phyloP scores from a whole-genome alignment of 2,329 filamentous ascomycete species.

The Fusarium sp. region DNA sequence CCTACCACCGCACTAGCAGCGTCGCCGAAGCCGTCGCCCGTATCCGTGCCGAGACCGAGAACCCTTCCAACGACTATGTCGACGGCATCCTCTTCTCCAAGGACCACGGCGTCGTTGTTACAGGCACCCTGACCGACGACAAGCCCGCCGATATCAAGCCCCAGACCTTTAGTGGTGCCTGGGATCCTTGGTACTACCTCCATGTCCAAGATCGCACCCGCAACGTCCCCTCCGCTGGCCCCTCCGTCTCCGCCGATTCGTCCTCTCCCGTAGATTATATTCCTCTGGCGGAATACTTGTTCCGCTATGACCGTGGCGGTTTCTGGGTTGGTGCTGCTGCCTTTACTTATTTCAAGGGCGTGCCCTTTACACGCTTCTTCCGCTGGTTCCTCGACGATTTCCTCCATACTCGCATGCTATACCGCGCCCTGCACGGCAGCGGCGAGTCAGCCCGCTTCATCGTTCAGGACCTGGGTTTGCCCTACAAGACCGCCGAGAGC shows the following conservation, averaged over 20 bases:
- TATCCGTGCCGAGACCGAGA: slow-evolving; percentile 55
- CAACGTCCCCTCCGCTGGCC: slow-evolving; percentile 32
- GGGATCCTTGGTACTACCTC: slow-evolving; percentile 79
- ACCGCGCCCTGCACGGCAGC: slow-evolving; percentile 74
- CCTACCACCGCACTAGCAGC: slow-evolving; percentile 60
- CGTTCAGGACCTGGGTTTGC: slow-evolving; percentile 72
- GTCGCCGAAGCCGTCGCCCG: slow-evolving; percentile 50
- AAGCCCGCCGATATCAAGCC: slow-evolving; percentile 44
- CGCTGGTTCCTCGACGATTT: slow-evolving; percentile 78
- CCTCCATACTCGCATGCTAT: slow-evolving; percentile 77
- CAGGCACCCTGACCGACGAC: slow-evolving; percentile 64
- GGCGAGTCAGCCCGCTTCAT: slow-evolving; percentile 71
- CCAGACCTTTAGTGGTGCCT: slow-evolving; percentile 68
- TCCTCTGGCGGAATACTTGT: slow-evolving; percentile 76
- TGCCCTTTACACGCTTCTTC: slow-evolving; percentile 71
- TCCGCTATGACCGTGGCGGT: slow-evolving; percentile 78
- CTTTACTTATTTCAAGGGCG: slow-evolving; percentile 71
- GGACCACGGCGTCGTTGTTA: slow-evolving; percentile 66
- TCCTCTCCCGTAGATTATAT: slow-evolving; percentile 61
- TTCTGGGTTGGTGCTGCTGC: slow-evolving; percentile 77
- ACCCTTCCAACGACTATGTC: slow-evolving; percentile 66
- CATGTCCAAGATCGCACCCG: slow-evolving; percentile 62
- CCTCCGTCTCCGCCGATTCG: slow-evolving; percentile 29
- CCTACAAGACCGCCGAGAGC: slow-evolving; percentile 60
- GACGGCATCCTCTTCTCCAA: slow-evolving; percentile 72